These are phyloP conservation scores for Apiotrichum domesticum DNA, from an alignment of 1,284 basidiomycete genomes.

Conservation along the genomic window DNA sequence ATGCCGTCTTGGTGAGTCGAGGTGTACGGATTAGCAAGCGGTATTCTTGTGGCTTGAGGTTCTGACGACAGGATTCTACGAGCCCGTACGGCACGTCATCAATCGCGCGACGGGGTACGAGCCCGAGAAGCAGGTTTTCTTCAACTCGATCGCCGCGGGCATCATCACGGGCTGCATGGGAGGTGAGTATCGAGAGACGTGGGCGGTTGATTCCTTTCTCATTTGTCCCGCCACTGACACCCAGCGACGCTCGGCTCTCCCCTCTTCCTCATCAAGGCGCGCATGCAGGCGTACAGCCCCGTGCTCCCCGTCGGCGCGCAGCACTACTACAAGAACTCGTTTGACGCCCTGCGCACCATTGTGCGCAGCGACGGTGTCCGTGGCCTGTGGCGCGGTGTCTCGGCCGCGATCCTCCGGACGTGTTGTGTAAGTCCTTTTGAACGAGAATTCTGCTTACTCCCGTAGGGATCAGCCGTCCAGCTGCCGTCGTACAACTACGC, in stretches of 20 bases:
- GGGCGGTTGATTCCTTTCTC: background rate
- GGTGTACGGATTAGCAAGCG: background rate
- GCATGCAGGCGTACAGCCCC: slow-evolving; percentile 96
- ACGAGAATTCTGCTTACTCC: background rate
- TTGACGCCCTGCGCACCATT: slow-evolving; percentile 75
- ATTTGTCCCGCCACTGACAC: background rate
- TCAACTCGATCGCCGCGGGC: slow-evolving; percentile 75
- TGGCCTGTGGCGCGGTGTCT: slow-evolving; percentile 82
- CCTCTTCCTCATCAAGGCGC: slow-evolving; percentile 90
- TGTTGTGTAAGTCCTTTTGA: slow-evolving; percentile 67
- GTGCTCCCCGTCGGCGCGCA: slow-evolving; percentile 89
- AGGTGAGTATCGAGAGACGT: slow-evolving; percentile 52
- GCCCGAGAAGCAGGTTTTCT: slow-evolving; percentile 60
- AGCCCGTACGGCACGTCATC: slow-evolving; percentile 71
- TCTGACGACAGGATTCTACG: slow-evolving; percentile 71
- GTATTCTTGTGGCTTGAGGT: background rate
- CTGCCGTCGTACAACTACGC: slow-evolving; percentile 92
- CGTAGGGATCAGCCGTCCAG: slow-evolving; percentile 65
- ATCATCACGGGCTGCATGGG: slow-evolving; percentile 84
- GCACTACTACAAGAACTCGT: slow-evolving; percentile 78
- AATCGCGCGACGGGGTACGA: slow-evolving; percentile 65
- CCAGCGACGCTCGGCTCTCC: slow-evolving; percentile 85
- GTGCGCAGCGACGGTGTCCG: slow-evolving; percentile 67
- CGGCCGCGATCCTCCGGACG: slow-evolving; percentile 87
- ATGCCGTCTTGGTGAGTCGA: slow-evolving; percentile 69